Base-by-base conservation (phyloP, 164 flowering plant species). In the Annona cherimola region DNA sequence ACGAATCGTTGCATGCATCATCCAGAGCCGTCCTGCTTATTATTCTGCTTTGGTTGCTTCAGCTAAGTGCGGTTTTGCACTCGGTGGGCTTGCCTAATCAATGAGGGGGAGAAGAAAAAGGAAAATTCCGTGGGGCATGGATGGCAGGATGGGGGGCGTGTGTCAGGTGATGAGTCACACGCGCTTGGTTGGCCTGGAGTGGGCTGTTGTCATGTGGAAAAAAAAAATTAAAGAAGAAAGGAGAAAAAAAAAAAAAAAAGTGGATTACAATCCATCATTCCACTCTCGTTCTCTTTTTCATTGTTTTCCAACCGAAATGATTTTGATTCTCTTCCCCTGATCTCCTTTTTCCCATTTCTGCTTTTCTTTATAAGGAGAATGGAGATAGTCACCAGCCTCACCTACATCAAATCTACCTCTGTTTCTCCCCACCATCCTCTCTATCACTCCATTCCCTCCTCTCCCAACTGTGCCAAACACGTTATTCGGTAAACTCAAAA, bases 271-370 rank as follows among this genome's bases (percentile, higher is more conserved):
- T 71, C 50, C 73, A 71, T 62, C 55, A 44, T 71, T 71, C 73
- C 73, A 71, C 73, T 62, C 35, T 35, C 73, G 59, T 45, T 14
- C 66, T 61, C 66, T 71, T 61, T 71, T 62, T 62, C 66, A 61
- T 61, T 71, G 66, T 61, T 71, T 71, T 71, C 73, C 73, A 71
- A 61, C 67, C 62, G 66, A 71, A 71, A 71, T 61, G 67, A 61
- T 71, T 71, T 71, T 71, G 66, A 61, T 61, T 71, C 73, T 71
- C 66, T 70, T 5, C 64, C 60, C 65, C 7, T 60, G 42, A 42
- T 55, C 41, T 19, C 64, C 42, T 70, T 57, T 50, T 70, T 59
- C 66, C 35, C 46, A 41, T 61, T 42, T 59, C 55, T 18, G 12
- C 5, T 19, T 39, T 42, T 71, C 66, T 61, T 45, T 71, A 45